Base-by-base conservation (phyloP, 768 basidiomycete genomes). In the Termitomyces sp. region DNA sequence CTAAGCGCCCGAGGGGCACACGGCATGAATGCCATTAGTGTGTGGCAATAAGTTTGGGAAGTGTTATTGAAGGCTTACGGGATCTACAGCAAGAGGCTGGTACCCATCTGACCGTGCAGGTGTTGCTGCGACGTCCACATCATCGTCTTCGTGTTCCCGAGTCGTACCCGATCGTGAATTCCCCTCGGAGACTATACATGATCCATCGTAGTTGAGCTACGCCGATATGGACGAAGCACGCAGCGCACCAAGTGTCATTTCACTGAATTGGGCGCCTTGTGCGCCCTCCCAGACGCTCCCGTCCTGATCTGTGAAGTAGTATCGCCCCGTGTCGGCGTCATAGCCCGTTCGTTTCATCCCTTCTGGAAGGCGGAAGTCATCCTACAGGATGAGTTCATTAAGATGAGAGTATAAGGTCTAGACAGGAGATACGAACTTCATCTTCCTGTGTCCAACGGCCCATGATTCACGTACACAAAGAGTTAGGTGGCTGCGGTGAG, bases 291-390 rank as follows among this genome's bases (percentile, higher is more conserved):
- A 86, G 65, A 84, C 60, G 71, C 67, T 72, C 10, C 89, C 88
- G 47, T 77, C 79, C 14, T 61, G 46, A 68, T 84, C 83, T 26
- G 79, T 78, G 72, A 86, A 92, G 67, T 80, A 79, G 74, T 91
- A 91, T 48, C 79, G 74, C 49, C 82, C 80, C 1, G 79, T 78
- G 73, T 92, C 90, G 4, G 85, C 74, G 71, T 93, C 90, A 66
- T 91, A 92, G 12, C 89, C 90, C 56, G 88, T 82, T 34, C 90
- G 83, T 60, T 83, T 74, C 81, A 84, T 80, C 52, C 82, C 82
- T 57, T 78, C 79, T 13, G 82, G 82, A 7, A 84, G 72, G 36
- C 81, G 77, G 67, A 78, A 73, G 50, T 76, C 77, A 63, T 84
- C 82, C 82, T 83, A 51, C 0, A 46, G 63, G 67, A 68, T 24